Conservation (phyloP, 768 basidiomycete species). For the Tulasnella sp. region DNA sequence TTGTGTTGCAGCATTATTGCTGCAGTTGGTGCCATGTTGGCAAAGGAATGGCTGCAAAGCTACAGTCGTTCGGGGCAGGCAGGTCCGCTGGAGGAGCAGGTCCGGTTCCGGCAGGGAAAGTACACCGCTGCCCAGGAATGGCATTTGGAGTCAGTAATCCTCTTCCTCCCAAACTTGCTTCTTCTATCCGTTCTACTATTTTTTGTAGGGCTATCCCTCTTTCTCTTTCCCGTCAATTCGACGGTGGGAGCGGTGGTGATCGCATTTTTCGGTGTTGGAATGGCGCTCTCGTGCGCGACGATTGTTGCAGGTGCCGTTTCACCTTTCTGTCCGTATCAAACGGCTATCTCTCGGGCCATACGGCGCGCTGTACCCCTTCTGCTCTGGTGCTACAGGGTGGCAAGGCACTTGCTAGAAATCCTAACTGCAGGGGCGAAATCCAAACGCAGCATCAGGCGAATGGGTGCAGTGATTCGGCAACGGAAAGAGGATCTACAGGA, state of each 20-base stretch:
- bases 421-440: neutral
- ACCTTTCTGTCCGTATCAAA: conserved; percentile 2
- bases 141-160: neutral
- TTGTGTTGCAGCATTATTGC: neutral
- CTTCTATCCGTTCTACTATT: conserved; percentile 17
- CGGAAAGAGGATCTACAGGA: neutral
- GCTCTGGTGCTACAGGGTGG: neutral
- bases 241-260: neutral
- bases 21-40: neutral
- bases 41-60: conserved; percentile 4
- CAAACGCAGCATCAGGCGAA: neutral
- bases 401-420: neutral
- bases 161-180: conserved; percentile 7
- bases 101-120: conserved; percentile 8
- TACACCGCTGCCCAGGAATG: neutral
- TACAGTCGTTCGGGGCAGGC: conserved; percentile 2
- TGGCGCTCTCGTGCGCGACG: neutral
- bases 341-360: neutral
- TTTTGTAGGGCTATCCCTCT: neutral
- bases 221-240: neutral
- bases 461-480: neutral
- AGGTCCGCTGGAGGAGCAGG: conserved; percentile 5
- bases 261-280: neutral
- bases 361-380: neutral
- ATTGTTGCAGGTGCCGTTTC: neutral